phyloP scores from a whole-genome alignment of 768 basidiomycete genomes.

The Lactifluus rugatus region DNA sequence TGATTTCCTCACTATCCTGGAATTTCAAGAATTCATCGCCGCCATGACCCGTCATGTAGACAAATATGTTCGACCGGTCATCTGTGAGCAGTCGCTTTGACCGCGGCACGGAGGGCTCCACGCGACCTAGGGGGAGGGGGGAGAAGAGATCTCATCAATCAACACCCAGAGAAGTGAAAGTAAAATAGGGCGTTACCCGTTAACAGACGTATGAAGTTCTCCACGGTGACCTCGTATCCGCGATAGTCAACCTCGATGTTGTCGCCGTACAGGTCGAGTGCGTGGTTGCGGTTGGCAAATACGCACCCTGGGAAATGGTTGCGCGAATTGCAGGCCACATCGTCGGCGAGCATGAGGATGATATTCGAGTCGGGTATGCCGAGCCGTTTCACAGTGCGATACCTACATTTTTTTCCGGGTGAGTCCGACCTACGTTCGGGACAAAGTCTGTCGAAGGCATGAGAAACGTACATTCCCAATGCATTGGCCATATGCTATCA shows the following conservation, averaged over 20 bases:
- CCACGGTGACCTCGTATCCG: constrained; percentile 95
- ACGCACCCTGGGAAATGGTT: constrained; percentile 91
- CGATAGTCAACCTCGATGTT: constrained; percentile 98
- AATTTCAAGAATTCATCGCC: constrained; percentile 99
- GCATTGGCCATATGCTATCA: constrained; percentile 95
- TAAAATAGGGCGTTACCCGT: constrained; percentile 49
- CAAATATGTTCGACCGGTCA: constrained; percentile 84
- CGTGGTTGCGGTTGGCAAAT: constrained; percentile 75
- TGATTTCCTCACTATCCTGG: constrained; percentile 97
- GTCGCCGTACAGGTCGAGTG: constrained; percentile 88
- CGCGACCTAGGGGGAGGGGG: too few species aligned
- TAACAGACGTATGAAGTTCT: constrained; percentile 86
- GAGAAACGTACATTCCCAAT: constrained; percentile 71
- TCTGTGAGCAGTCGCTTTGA: constrained; percentile 90
- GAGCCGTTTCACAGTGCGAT: constrained; percentile 94
- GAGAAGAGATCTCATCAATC: too few species aligned
- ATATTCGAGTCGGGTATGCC: constrained; percentile 99
- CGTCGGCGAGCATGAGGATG: constrained; percentile 98
- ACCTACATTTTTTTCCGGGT: constrained; percentile 40
- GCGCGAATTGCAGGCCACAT: constrained; percentile 85
- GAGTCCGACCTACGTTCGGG: not conserved
- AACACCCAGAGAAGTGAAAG: not conserved
- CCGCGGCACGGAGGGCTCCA: constrained; percentile 75
- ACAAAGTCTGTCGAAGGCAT: not conserved
- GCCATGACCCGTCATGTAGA: constrained; percentile 98